Evolutionary conservation across 2,329 filamentous ascomycete genomes (phyloP), one percentile per base, ranked within the genome.

Genomic region (Penicillium expansum): DNA sequence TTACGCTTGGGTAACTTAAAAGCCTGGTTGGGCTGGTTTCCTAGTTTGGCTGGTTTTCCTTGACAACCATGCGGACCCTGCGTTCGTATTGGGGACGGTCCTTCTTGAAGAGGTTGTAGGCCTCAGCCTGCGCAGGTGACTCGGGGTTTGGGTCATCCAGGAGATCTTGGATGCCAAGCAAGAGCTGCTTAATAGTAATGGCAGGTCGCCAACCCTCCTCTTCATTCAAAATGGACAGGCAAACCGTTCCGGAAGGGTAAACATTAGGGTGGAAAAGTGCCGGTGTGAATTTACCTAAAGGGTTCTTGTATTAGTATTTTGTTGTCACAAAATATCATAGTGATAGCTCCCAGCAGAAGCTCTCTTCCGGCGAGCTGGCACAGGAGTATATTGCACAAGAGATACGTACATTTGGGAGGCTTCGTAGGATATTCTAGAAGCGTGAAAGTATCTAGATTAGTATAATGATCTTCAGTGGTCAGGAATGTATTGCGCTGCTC

Each of bases 161-260:
- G 1, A 99, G 84, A 68, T 96, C 93, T 76, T 99, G 94, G 56
- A 99, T 96, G 48, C 94, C 94, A 1, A 97, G 83, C 6, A 97
- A 84, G 62, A 99, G 97, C 77, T 97, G 92, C 78, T 97, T 97
- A 74, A 99, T 91, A 0, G 94, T 99, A 70, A 99, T 99, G 7
- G 94, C 93, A 1, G 94, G 95, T 76, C 96, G 95, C 94, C 95
- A 99, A 7, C 90, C 92, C 74, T 99, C 94, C 69, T 99, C 94
- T 75, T 99, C 95, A 77, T 97, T 99, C 64, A 99, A 79, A 65
- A 99, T 99, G 29, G 91, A 96, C 22, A 99, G 83, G 72, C 94
- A 99, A 60, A 99, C 94, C 47, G 94, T 99, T 65, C 94, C 95
- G 0, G 93, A 97, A 0, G 94, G 94, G 74, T 99, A 99, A 65